These are phyloP conservation scores for Westerdykella sp. DNA, from an alignment of 2,329 filamentous ascomycete species.

Conservation along the genomic window DNA sequence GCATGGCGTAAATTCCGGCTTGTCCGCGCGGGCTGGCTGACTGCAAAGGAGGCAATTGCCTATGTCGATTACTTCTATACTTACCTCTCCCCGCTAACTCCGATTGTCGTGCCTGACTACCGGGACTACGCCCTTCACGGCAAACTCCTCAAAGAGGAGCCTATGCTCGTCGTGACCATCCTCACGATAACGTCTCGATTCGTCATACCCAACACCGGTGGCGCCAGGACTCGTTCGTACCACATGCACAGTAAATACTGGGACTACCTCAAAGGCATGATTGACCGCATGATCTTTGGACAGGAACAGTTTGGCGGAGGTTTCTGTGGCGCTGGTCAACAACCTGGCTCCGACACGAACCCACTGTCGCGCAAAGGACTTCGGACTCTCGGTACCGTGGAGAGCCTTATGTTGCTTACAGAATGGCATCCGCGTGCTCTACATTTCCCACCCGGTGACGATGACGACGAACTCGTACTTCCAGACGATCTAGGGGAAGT, in stretches of 20 bases:
- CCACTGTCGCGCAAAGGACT: constrained; percentile 58
- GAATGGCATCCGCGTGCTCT: constrained; percentile 95
- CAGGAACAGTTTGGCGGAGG: constrained; percentile 92
- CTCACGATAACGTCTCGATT: constrained; percentile 88
- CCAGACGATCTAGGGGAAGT: constrained; percentile 65
- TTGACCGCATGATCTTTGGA: constrained; percentile 89
- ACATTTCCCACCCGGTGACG: constrained; percentile 75
- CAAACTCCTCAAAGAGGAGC: constrained; percentile 79
- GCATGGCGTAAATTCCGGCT: constrained; percentile 93
- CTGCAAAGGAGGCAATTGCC: constrained; percentile 81
- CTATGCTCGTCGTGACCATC: constrained; percentile 84
- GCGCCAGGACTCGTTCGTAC: constrained; percentile 74
- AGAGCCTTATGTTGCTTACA: constrained; percentile 87
- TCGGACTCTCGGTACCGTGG: constrained; percentile 85
- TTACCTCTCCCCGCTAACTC: constrained; percentile 83
- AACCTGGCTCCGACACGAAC: constrained; percentile 61
- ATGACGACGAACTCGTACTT: constrained; percentile 57
- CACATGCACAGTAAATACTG: constrained; percentile 93
- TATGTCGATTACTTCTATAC: constrained; percentile 97
- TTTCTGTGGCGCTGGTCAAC: constrained; percentile 67
- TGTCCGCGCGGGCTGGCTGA: constrained; percentile 96
- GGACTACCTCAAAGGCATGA: constrained; percentile 91
- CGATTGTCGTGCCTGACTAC: constrained; percentile 88
- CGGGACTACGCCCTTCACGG: constrained; percentile 72
- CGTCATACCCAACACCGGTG: constrained; percentile 62